phyloP scores from a whole-genome alignment of 352 stramenopile genomes.

The Phytophthora aleatoria region DNA sequence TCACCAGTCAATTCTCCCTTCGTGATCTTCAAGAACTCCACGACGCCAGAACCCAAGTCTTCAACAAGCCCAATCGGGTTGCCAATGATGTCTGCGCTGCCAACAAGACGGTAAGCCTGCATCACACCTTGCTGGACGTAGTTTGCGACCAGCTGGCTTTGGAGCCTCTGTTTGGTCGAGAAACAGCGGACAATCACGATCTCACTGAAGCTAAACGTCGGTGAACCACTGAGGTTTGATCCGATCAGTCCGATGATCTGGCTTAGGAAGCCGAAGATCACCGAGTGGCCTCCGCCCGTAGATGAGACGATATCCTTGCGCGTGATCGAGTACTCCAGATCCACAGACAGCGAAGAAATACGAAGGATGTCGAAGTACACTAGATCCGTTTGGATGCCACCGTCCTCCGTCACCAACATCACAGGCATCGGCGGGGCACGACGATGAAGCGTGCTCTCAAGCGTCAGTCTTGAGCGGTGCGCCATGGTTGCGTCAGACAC shows the following conservation, averaged over 20 bases:
- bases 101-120: constrained; percentile 84
- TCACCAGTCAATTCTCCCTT: constrained; percentile 84
- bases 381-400: constrained; percentile 74
- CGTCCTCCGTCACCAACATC: constrained; percentile 56
- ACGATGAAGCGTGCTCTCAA: constrained; percentile 64
- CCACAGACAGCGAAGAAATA: constrained; percentile 71
- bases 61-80: constrained; percentile 89
- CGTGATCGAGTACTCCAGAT: constrained; percentile 87
- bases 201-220: constrained; percentile 83
- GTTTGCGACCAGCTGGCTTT: constrained; percentile 83
- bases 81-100: constrained; percentile 86
- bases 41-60: constrained; percentile 84
- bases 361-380: constrained; percentile 86
- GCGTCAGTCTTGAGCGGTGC: constrained; percentile 56
- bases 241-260: constrained; percentile 84
- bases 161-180: constrained; percentile 76
- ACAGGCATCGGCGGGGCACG: constrained; percentile 68
- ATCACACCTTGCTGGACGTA: constrained; percentile 84
- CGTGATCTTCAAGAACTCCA: constrained; percentile 91
- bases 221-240: constrained; percentile 85
- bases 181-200: constrained; percentile 88
- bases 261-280: constrained; percentile 81
- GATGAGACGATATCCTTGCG: constrained; percentile 83
- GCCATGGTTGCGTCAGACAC: constrained; percentile 70
- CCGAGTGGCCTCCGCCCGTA: constrained; percentile 60